Percentiles rank a stretch among this genome's conserved stretches.
phyloP scores from a whole-genome alignment of 805 yeast species.

The Yamadazyma tumulicola region DNA sequence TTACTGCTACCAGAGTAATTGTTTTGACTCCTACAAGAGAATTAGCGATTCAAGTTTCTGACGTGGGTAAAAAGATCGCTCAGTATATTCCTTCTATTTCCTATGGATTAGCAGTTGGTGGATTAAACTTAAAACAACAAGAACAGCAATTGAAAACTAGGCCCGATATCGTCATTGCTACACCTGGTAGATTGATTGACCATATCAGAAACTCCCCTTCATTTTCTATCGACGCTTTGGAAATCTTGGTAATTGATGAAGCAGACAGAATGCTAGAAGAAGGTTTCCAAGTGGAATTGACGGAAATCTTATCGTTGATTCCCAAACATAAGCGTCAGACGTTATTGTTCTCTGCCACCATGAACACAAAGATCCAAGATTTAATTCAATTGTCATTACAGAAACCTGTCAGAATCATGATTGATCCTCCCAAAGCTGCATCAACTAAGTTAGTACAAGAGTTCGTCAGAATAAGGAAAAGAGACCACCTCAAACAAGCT shows the following conservation, averaged over 20 bases:
- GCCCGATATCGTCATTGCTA: conserved; percentile 96
- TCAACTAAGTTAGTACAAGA: conserved; percentile 90
- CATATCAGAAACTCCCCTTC: conserved; percentile 94
- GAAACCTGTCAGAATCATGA: conserved; percentile 91
- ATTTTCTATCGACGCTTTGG: conserved; percentile 86
- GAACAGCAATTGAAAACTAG: conserved; percentile 89
- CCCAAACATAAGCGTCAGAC: conserved; percentile 90
- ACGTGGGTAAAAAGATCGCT: conserved; percentile 84
- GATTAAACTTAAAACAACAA: conserved; percentile 90
- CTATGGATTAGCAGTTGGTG: conserved; percentile 98
- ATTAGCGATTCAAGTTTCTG: conserved; percentile 91
- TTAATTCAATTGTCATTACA: conserved; percentile 83
- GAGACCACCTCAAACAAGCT: conserved; percentile 82
- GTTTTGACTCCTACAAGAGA: conserved; percentile 97
- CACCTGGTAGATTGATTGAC: conserved; percentile 98
- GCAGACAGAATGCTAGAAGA: conserved; percentile 99
- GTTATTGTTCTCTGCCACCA: conserved; percentile 92
- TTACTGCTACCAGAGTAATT: conserved; percentile 86
- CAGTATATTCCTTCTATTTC: conserved; percentile 70
- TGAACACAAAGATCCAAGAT: conserved; percentile 90
- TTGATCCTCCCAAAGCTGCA: conserved; percentile 93
- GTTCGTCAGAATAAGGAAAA: conserved; percentile 89
- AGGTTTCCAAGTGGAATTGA: conserved; percentile 93
- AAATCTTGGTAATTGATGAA: conserved; percentile 91
- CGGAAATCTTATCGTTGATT: conserved; percentile 80